Evolutionary conservation across 164 flowering plant species (phyloP), one percentile per base, ranked within the genome.

Genomic region (Dillenia turbinata): DNA sequence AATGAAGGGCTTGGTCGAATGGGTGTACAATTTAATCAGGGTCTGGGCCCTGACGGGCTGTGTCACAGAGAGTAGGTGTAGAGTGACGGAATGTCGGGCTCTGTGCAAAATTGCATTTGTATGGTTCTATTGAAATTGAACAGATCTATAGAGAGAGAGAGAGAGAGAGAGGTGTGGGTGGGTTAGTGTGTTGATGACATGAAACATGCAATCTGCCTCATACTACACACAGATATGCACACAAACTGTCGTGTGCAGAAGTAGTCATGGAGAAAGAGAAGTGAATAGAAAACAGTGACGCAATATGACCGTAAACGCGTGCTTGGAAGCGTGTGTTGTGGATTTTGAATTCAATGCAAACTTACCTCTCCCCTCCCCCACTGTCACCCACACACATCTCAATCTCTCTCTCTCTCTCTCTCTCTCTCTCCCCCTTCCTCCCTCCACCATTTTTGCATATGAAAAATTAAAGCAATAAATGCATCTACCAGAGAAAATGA

Each of bases 251-350:
- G 22, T 49, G 5, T 50, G 54, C 62, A 60, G 48, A 33, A 52
- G 13, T 33, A 12, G 44, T 15, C 43, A 54, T 54, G 15, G 9
- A 33, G 44, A 15, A 22, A 11, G 40, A 44, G 64, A 54, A 56
- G 16, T 26, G 17, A 26, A 33, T 5, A 5, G 40, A 33, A 33
- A 33, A 15, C 47, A 52, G 62, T 57, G 70, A 71, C 79, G 73
- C 61, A 54, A 63, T 59, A 13, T 50, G 52, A 48, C 59, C 60
- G 64, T 33, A 73, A 33, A 65, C 66, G 78, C 78, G 76, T 81
- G 85, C 78, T 72, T 58, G 82, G 77, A 81, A 71, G 76, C 80
- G 82, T 81, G 80, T 76, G 74, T 57, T 52, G 50, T 17, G 62
- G 58, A 58, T 70, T 66, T 74, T 54, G 66, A 46, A 71, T 62